Evolutionary conservation across 2,329 filamentous ascomycete genomes (phyloP), one percentile per base, ranked within the genome.

Genomic region (Podosphaera xanthii): DNA sequence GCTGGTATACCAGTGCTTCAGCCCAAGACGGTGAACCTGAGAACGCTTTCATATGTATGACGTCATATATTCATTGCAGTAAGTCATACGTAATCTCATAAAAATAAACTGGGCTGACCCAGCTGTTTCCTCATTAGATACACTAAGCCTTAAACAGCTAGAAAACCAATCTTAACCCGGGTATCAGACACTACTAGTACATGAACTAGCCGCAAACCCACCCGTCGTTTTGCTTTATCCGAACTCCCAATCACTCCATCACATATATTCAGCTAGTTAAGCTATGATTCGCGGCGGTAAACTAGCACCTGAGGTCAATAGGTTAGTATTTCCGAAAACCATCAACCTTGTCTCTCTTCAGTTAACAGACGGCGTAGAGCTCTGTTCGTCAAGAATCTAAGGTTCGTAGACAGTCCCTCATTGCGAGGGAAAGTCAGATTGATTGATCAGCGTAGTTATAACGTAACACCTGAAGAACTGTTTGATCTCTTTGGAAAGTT

Each of bases 361-460:
- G 63, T 64, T 69, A 65, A 69, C 61, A 35, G 2, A 40, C 42
- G 2, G 62, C 60, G 60, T 67, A 95, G 91, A 84, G 91, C 92
- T 84, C 87, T 98, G 78, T 97, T 97, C 82, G 91, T 97, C 70
- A 97, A 97, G 87, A 97, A 98, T 82, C 82, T 97, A 77, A 94
- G 87, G 88, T 94, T 74, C 66, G 77, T 74, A 42, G 57, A 60
- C 50, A 61, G 59, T 40, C 10, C 36, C 5, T 40, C 36, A 58
- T 60, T 59, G 55, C 60, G 62, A 63, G 49, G 62, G 31, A 53
- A 31, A 48, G 35, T 12, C 22, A 48, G 5, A 62, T 53, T 69
- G 67, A 61, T 62, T 66, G 56, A 63, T 58, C 68, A 52, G 33
- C 49, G 60, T 66, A 94, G 90, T 85, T 97, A 96, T 82, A 95